Evolutionary conservation across 371 early-diverging fungal species (phyloP), one percentile per base, ranked within the genome.

Genomic region (Phascolomyces articulosus): DNA sequence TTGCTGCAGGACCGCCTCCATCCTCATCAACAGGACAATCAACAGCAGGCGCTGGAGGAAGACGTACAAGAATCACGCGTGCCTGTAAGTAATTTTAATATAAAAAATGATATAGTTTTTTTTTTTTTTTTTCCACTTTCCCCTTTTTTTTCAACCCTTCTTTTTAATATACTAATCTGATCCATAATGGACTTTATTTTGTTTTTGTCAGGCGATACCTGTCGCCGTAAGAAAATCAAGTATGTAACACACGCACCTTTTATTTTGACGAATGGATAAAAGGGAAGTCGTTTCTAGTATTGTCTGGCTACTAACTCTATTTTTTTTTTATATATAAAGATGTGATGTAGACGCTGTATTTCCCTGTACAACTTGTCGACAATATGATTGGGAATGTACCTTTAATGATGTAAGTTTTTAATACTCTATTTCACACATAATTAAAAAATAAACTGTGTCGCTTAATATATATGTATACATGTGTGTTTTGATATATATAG

Each of bases 141-240:
- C n/a, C n/a, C n/a, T n/a, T n/a, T n/a, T n/a, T n/a, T n/a, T n/a
- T n/a, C n/a, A n/a, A n/a, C n/a, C n/a, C n/a, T n/a, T n/a, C n/a
- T n/a, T n/a, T 6, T 9, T 9, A 34, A 34, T 9, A 34, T 34
- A 34, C 34, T 34, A 34, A 34, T 34, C 11, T 34, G 34, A 34
- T 1, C 58, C 9, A 8, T 47, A 18, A 44, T 3, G n/a, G 40
- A 27, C 9, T 11, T 28, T n/a, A 7, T 6, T 26, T 18, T 7
- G 0, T 21, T 7, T 47, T 40, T 16, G 26, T 59, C 56, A 81
- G 82, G 82, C 38, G 82, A 81, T 75, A 73, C 72, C 6, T 81
- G 82, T 60, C 64, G 82, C 54, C 69, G 75, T 0, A 81, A 81
- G 56, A 81, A 81, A 54, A 78, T 78, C 57, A 78, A 77, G 82